A percentile compares a stretch with the other conserved stretches of the same genome.
These are phyloP conservation scores for Apostasia shenzhenica DNA, from an alignment of 106 monocot species.

Conservation along the genomic window DNA sequence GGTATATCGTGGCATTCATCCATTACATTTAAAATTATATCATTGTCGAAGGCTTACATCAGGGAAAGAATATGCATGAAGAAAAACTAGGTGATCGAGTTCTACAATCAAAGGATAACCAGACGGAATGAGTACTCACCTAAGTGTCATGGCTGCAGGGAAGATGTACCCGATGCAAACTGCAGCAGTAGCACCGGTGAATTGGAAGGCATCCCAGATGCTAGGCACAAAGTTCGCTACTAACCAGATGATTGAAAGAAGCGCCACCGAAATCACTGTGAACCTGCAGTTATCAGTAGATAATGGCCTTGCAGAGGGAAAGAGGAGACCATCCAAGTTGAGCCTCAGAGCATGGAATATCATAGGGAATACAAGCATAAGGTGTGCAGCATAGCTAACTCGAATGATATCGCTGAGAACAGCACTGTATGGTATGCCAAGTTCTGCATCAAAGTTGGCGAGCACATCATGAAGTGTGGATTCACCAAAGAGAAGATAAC, in stretches of 20 bases:
- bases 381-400: constrained; percentile 77
- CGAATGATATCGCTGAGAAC: constrained; percentile 62
- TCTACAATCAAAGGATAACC: not conserved
- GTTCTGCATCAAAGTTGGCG: constrained; percentile 77
- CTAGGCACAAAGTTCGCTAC: constrained; percentile 85
- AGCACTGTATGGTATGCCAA: constrained; percentile 72
- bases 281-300: constrained; percentile 64
- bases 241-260: constrained; percentile 49
- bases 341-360: constrained; percentile 75
- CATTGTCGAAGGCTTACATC: not conserved
- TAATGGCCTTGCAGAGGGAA: constrained; percentile 43
- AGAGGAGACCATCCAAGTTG: constrained; percentile 83
- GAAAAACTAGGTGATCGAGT: not conserved
- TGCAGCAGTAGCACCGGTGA: constrained; percentile 90
- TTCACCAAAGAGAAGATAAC: constrained; percentile 70
- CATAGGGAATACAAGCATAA: constrained; percentile 95
- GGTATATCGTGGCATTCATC: no score
- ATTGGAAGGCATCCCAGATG: constrained; percentile 96
- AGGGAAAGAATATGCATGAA: not conserved
- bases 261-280: constrained; percentile 23
- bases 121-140: constrained; percentile 23
- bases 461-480: constrained; percentile 73
- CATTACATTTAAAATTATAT: no score
- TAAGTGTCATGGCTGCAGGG: constrained; percentile 75
- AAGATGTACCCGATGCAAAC: constrained; percentile 92